Percentiles rank a stretch among this genome's conserved stretches.
These are phyloP conservation scores for Cryptomeria japonica DNA, from an alignment of 75 land plant genomes.

Conservation along the genomic window DNA sequence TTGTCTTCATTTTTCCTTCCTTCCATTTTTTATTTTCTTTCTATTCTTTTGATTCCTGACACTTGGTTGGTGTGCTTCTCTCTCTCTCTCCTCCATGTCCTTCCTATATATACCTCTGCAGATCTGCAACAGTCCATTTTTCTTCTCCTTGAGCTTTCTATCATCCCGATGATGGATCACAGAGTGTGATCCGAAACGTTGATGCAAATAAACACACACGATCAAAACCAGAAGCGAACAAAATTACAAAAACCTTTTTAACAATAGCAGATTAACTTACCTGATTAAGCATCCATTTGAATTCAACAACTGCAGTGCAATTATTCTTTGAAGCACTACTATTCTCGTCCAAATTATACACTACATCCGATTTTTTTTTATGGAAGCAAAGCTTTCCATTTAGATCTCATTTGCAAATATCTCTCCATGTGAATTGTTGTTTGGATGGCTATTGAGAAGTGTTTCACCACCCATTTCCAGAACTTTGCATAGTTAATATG, in stretches of 20 bases:
- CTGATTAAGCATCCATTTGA: slow-evolving; percentile 78
- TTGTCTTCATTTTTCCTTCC: too few relatives aligned
- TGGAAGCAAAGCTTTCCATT: slow-evolving; percentile 49
- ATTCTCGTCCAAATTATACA: slow-evolving; percentile 53
- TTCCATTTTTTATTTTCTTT: too few relatives aligned
- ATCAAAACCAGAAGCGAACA: too few relatives aligned
- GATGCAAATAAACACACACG: too few relatives aligned
- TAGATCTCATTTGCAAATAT: slow-evolving; percentile 68
- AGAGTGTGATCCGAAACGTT: too few relatives aligned
- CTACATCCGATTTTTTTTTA: slow-evolving; percentile 24
- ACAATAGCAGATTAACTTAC: slow-evolving; percentile 8
- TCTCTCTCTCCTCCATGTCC: too few relatives aligned
- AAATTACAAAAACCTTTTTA: not conserved
- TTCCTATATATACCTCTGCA: too few relatives aligned
- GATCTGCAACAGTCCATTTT: too few relatives aligned
- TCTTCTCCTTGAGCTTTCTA: too few relatives aligned
- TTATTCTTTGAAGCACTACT: slow-evolving; percentile 57
- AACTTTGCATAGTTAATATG: slow-evolving; percentile 81
- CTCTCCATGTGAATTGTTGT: slow-evolving; percentile 91
- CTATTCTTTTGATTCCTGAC: too few relatives aligned
- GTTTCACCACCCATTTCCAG: slow-evolving; percentile 99
- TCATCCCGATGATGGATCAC: too few relatives aligned
- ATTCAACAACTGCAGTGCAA: slow-evolving; percentile 53
- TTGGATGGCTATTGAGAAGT: slow-evolving; percentile 81
- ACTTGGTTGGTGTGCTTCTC: too few relatives aligned